A percentile compares a stretch with the other conserved stretches of the same genome.
phyloP scores from a whole-genome alignment of 2,329 filamentous ascomycete species.

The Aspergillus sp. region DNA sequence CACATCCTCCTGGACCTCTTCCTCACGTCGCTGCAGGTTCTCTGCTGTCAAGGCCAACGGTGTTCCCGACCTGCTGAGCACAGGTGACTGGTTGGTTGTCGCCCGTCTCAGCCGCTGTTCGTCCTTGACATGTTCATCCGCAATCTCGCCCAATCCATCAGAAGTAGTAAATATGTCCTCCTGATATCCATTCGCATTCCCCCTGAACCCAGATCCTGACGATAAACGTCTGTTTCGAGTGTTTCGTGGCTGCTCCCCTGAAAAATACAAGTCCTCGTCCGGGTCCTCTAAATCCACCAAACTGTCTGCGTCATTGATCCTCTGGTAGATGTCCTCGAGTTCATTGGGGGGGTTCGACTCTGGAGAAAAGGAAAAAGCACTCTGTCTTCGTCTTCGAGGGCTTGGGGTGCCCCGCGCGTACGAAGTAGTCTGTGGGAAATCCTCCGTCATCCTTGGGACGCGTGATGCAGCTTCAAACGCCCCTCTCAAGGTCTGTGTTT shows the following conservation, averaged over 20 bases:
- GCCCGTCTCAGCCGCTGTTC: slow-evolving; percentile 35
- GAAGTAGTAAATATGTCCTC: slow-evolving; percentile 16
- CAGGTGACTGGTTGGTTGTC: slow-evolving; percentile 33
- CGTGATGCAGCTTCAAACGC: slow-evolving; percentile 34
- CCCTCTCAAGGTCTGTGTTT: slow-evolving; percentile 34
- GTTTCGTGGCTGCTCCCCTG: too few species aligned
- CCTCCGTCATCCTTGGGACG: slow-evolving; percentile 21
- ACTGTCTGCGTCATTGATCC: slow-evolving; percentile 34
- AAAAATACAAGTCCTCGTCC: slow-evolving; percentile 20
- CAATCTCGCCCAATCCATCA: slow-evolving; percentile 27
- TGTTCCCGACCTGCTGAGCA: slow-evolving; percentile 32
- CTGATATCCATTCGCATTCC: slow-evolving; percentile 8
- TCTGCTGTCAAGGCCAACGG: slow-evolving; percentile 29
- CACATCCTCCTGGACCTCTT: slow-evolving; percentile 13
- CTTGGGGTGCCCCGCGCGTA: slow-evolving; percentile 23
- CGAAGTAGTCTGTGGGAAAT: slow-evolving; percentile 4
- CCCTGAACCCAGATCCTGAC: slow-evolving; percentile 15
- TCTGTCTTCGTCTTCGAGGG: slow-evolving; percentile 20
- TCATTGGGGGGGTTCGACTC: slow-evolving; percentile 36
- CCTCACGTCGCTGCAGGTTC: slow-evolving; percentile 32
- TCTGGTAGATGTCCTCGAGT: slow-evolving; percentile 33
- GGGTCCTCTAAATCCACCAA: slow-evolving; percentile 27
- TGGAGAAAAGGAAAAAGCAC: slow-evolving; percentile 17
- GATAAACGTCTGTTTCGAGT: slow-evolving; percentile 13
- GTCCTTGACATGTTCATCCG: slow-evolving; percentile 32